Conservation (phyloP, 1,284 basidiomycete species). For the Tylopilus sp. region DNA sequence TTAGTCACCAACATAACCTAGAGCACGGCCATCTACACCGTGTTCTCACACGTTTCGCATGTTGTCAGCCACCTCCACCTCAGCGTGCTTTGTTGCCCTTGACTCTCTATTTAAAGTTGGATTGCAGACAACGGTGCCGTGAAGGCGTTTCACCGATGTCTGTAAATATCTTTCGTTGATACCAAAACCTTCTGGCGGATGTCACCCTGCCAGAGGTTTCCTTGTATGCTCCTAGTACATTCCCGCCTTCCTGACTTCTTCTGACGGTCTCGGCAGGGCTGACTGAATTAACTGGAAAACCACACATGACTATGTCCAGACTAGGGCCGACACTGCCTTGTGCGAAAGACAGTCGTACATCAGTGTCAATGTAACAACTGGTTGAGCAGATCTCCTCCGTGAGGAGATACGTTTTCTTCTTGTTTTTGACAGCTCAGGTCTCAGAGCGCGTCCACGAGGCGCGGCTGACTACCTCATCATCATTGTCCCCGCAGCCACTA, state of each 20-base stretch:
- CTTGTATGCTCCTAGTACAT: conserved; percentile 6
- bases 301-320: conserved; percentile 2
- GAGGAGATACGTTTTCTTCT: conserved; percentile 3
- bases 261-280: conserved; percentile 16
- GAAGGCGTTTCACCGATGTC: conserved; percentile 10
- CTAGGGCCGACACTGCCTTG: conserved; percentile 8
- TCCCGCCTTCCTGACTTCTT: conserved; percentile 12
- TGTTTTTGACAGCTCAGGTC: conserved; percentile 11
- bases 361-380: neutral
- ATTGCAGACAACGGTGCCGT: conserved; percentile 9
- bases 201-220: conserved; percentile 6
- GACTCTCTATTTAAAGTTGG: conserved; percentile 13
- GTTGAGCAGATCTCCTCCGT: conserved; percentile 10
- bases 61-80: neutral
- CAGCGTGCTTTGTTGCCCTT: conserved; percentile 3
- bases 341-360: conserved; percentile 4
- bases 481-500: neutral
- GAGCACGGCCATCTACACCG: conserved; percentile 4
- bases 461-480: neutral
- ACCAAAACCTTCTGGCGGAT: conserved; percentile 17
- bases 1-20: conserved; percentile 39
- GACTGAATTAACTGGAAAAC: conserved; percentile 3
- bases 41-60: conserved; percentile 10
- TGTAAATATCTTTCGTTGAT: conserved; percentile 20
- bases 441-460: conserved; percentile 7